Percentiles rank a stretch among this genome's conserved stretches.
Conservation (phyloP, 352 stramenopile species). For the Aphanomyces astaci region DNA sequence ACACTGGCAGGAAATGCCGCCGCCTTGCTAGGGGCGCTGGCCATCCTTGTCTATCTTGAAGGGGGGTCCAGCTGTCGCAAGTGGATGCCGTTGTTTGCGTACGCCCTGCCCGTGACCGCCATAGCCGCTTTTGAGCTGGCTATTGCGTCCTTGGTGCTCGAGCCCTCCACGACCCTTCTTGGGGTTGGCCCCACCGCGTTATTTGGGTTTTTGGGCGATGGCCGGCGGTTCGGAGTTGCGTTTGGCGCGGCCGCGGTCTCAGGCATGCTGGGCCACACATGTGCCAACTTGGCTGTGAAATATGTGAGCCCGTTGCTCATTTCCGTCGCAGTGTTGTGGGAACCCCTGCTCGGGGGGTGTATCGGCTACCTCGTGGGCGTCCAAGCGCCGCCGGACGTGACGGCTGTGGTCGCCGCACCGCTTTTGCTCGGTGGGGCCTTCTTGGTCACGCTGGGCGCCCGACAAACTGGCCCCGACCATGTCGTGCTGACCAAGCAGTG, state of each 20-base stretch:
- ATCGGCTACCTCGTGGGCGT: constrained; percentile 10
- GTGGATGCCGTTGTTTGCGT: constrained; percentile 14
- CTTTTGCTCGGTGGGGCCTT: background rate
- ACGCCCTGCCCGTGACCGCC: background rate
- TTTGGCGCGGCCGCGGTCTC: constrained; percentile 7
- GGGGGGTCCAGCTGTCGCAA: background rate
- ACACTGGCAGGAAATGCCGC: background rate
- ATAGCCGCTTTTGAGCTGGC: background rate
- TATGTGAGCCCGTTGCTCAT: constrained; percentile 8
- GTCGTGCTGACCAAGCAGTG: too few relatives aligned
- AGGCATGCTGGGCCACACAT: constrained; percentile 7
- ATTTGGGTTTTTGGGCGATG: background rate
- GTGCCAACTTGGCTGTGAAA: constrained; percentile 11
- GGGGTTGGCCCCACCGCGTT: constrained; percentile 3
- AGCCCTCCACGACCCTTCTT: background rate
- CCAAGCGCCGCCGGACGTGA: background rate
- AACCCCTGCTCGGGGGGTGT: background rate
- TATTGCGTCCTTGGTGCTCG: background rate
- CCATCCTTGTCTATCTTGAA: constrained; percentile 2
- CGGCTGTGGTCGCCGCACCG: background rate
- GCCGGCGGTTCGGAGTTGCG: background rate
- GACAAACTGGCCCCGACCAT: background rate
- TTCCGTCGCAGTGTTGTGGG: constrained; percentile 9
- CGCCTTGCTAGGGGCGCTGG: background rate
- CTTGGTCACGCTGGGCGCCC: constrained; percentile 1